Base-by-base conservation (phyloP, 2,329 filamentous ascomycete genomes). In the Pseudopithomyces maydicus region DNA sequence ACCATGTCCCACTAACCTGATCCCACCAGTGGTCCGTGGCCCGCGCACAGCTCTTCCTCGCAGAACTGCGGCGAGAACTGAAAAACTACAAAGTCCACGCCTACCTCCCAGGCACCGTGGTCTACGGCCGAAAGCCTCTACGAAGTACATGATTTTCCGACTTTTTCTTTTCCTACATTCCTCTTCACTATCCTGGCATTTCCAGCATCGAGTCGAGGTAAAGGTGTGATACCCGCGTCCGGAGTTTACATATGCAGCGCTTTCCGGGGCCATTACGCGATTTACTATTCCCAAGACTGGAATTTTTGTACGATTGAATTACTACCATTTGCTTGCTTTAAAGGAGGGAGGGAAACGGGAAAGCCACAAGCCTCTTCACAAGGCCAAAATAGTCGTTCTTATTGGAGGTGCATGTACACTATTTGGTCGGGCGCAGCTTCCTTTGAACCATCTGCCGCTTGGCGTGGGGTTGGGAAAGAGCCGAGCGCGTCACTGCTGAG, bases 31-130 rank as follows among this genome's bases (percentile, higher is more conserved):
- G 73, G 71, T 72, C 68, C 26, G 56, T 72, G 19, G 67, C 69
- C 6, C 63, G 67, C n/a, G 72, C 72, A 7, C 73, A 77, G 49
- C 39, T 76, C 14, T 72, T 74, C 55, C 63, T 76, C n/a, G 74
- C 74, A 14, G 62, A 74, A 51, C 75, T 75, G 68, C 65, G 74
- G 2, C 70, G 65, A 45, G 68, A 70, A 49, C 22, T 76, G 23
- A 74, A 68, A 52, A 71, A 74, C 45, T 65, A 66, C 52, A 67
- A 63, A 45, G 62, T 66, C 1, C 74, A 77, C 47, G 74, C 73
- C 1, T 77, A 77, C 56, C 61, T 74, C 12, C 70, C 70, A 0
- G 73, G 73, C 10, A 74, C 72, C 0, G 73, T 75, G 0, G 74
- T 76, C 1, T 76, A 76, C 49, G 74, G 69, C 1, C 58, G 72